A percentile compares a stretch with the other conserved stretches of the same genome.
Conservation (phyloP, 78 protist genomes). For the Fonticula alba region DNA sequence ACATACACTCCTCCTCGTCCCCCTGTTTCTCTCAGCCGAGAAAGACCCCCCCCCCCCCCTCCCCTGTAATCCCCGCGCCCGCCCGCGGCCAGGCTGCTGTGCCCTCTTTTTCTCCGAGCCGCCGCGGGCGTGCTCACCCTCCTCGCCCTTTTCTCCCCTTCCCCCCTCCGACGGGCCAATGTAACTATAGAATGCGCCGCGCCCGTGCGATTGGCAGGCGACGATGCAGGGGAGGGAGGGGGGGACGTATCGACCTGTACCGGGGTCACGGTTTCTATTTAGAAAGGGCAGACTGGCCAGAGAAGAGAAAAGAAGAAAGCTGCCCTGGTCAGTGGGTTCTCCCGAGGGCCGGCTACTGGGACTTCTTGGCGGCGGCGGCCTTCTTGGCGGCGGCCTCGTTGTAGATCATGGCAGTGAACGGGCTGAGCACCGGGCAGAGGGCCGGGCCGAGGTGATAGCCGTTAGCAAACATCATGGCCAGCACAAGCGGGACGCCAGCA, state of each 20-base stretch:
- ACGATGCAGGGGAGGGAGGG: background rate
- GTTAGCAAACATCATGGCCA: background rate
- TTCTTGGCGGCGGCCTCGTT: background rate
- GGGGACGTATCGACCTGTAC: background rate
- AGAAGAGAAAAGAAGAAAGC: background rate
- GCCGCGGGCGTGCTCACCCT: too few relatives aligned
- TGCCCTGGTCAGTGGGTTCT: background rate
- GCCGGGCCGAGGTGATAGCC: background rate
- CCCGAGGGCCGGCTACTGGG: background rate
- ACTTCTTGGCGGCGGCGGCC: background rate
- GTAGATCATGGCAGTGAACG: constrained; percentile 15
- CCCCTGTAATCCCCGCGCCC: too few relatives aligned
- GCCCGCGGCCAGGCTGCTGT: too few relatives aligned
- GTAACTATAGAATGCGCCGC: too few relatives aligned
- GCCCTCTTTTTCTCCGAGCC: too few relatives aligned
- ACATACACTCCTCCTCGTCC: too few relatives aligned
- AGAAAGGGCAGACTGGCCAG: background rate
- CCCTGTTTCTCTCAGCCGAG: too few relatives aligned
- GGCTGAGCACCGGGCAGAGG: background rate
- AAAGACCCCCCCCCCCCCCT: too few relatives aligned
- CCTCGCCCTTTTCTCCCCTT: too few relatives aligned
- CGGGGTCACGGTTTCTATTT: background rate
- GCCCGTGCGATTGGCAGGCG: background rate
- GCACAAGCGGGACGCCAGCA: background rate
- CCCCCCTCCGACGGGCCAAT: too few relatives aligned